Base-by-base conservation (phyloP, 2,329 filamentous ascomycete genomes). In the Phaeophleospora eucalypticola region DNA sequence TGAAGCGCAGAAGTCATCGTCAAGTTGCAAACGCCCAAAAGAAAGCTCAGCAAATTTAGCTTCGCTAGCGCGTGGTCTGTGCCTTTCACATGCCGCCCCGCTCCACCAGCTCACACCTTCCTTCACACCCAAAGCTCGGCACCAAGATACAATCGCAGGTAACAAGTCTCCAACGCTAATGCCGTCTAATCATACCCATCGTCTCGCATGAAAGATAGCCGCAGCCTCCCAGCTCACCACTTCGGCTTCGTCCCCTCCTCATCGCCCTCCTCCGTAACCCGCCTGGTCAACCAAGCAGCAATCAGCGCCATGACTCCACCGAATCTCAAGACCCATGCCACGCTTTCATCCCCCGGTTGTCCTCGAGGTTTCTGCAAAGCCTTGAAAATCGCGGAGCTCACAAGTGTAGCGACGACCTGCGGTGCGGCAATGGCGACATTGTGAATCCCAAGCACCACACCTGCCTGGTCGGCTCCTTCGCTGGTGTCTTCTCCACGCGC, bases 341-440 rank as follows among this genome's bases (percentile, higher is more conserved):
- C 87, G 65, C 87, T 94, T 55, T 86, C 82, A 69, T 97, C 91
- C 27, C 89, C 90, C 0, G 88, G 85, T 3, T 78, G 80, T 3
- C 89, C 90, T 53, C 91, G 79, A 0, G 88, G 89, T 68, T 95
- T 95, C 71, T 97, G 90, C 60, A 91, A 79, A 34, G 84, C 72
- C 62, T 82, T 84, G 72, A 97, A 97, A 52, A 97, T 86, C 49
- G 86, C 73, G 62, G 86, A 89, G 49, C 87, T 91, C 18, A 86
- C 82, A 20, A 96, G 71, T 4, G 89, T 96, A 9, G 91, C 89
- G 45, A 96, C 78, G 51, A 96, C 90, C 65, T 97, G 91, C 1
- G 91, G 91, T 4, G 89, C 83, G 1, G 90, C 89, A 57, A 97
- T 87, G 14, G 90, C 85, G 71, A 97, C 91, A 67, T 97, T 97